Evolutionary conservation across 2,329 filamentous ascomycete species (phyloP).

Genomic region (Ceratocystis harringtonii): DNA sequence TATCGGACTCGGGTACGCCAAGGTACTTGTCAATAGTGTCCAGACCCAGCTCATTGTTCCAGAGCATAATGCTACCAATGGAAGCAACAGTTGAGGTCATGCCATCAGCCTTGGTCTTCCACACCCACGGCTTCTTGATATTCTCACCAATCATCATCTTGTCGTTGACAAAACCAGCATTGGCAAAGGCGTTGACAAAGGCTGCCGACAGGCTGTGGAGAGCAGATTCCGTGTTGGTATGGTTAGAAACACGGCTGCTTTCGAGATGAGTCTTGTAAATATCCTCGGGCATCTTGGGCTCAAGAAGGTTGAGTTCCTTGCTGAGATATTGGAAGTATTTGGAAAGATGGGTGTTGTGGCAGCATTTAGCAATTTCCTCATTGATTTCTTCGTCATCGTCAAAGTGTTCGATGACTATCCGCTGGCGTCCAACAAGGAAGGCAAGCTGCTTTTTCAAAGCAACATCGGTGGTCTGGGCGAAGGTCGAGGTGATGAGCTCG

Average conservation of each 20-base stretch:
- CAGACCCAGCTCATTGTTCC: constrained; percentile 84
- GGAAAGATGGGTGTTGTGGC: constrained; percentile 75
- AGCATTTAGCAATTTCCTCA: constrained; percentile 60
- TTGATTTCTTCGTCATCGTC: constrained; percentile 52
- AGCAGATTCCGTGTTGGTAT: constrained; percentile 91
- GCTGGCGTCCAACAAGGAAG: constrained; percentile 81
- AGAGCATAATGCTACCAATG: constrained; percentile 75
- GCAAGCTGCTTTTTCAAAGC: constrained; percentile 84
- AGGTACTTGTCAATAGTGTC: constrained; percentile 94
- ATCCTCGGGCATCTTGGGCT: constrained; percentile 92
- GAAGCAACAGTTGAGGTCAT: constrained; percentile 96
- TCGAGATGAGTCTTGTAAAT: constrained; percentile 99
- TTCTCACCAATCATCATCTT: constrained; percentile 94
- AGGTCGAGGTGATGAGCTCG: constrained; percentile 66
- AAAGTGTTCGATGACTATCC: constrained; percentile 62
- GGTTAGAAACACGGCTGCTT: constrained; percentile 77
- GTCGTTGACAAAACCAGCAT: constrained; percentile 86
- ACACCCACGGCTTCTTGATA: constrained; percentile 87
- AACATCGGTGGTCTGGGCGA: constrained; percentile 64
- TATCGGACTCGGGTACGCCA: constrained; percentile 52
- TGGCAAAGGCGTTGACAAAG: constrained; percentile 95
- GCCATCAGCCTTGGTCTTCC: constrained; percentile 97
- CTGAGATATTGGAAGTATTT: constrained; percentile 88
- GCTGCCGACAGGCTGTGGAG: constrained; percentile 89
- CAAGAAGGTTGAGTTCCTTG: constrained; percentile 91